phyloP scores from a whole-genome alignment of 805 yeast genomes.

The Metschnikowia noctiluminum region DNA sequence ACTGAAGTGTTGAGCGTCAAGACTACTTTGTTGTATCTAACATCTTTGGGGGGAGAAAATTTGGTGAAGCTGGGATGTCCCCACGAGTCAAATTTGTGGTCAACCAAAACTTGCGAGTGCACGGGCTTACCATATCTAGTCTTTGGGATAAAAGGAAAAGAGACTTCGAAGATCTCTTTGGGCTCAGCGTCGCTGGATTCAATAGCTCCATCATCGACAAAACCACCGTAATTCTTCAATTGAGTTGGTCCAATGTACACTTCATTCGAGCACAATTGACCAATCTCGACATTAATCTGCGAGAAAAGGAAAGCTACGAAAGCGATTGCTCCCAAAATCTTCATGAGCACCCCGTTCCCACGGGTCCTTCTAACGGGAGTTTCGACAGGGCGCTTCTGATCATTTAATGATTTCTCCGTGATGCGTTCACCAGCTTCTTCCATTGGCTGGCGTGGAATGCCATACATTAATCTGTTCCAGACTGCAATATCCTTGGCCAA shows the following conservation, averaged over 20 bases:
- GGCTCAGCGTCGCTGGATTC: background rate
- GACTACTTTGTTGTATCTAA: conserved; percentile 51
- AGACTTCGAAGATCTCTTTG: conserved; percentile 25
- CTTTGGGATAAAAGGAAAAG: conserved; percentile 26
- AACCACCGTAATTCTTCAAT: conserved; percentile 3
- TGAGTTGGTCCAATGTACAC: background rate
- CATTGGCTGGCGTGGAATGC: conserved; percentile 6
- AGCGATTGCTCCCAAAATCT: background rate
- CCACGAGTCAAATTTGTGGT: conserved; percentile 58
- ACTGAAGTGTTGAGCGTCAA: conserved; percentile 55
- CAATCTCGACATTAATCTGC: background rate
- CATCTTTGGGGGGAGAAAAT: conserved; percentile 41
- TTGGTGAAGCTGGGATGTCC: conserved; percentile 47
- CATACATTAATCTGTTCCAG: conserved; percentile 17
- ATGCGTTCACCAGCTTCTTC: background rate
- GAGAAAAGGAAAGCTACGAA: background rate
- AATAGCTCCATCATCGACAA: conserved; percentile 5
- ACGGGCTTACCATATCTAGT: conserved; percentile 32
- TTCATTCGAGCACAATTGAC: background rate
- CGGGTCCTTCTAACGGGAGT: background rate
- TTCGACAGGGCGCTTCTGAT: background rate
- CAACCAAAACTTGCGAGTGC: conserved; percentile 37
- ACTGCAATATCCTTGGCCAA: conserved; percentile 16
- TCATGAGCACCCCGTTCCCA: background rate
- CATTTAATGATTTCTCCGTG: background rate